Evolutionary conservation across 306 rosid species (phyloP), one percentile per base, ranked within the genome.

Genomic region (Rosa persica): DNA sequence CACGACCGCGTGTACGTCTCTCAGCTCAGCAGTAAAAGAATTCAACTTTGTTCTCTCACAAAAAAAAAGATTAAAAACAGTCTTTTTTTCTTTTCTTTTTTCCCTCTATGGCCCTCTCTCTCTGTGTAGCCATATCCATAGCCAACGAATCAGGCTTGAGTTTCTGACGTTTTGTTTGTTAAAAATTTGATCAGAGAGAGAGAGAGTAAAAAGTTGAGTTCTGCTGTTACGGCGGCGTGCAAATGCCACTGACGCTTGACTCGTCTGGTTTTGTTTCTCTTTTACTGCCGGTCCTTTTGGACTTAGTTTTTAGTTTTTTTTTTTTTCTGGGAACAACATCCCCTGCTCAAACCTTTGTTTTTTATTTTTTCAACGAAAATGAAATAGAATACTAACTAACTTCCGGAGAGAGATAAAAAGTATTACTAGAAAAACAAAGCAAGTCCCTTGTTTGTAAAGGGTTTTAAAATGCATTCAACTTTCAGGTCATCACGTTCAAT

Each of bases 1-100:
- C 69, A 58, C 17, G 58, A 25, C 69, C 54, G 78, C 75, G 75
- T 48, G 25, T 30, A 72, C 76, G 66, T 39, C 12, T n/a, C 67
- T 38, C 34, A 15, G 36, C 36, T 30, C 36, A 2, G 36, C 70
- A 4, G 58, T 43, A 60, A 61, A 75, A 61, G 52, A 68, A 7
- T 3, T 27, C 70, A 65, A 65, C 70, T 36, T 65, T 64, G 68
- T 36, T 17, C 39, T 27, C 34, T 27, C 19, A 12, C 39, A 61
- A 23, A 12, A 16, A 30, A 4, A 12, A 16, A 30, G 1, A 30
- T 30, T 61, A 61, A 27, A 61, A 12, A 27, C 67, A 11, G 10
- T 13, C 67, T 22, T 22, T 22, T 12, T 3, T 3, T 23, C 3
- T 57, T 22, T 30, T 30, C 2, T 30, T 30, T 2, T 30, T 2